Base-by-base conservation (phyloP, 1,284 basidiomycete species). In the Clitocybe nebularis region DNA sequence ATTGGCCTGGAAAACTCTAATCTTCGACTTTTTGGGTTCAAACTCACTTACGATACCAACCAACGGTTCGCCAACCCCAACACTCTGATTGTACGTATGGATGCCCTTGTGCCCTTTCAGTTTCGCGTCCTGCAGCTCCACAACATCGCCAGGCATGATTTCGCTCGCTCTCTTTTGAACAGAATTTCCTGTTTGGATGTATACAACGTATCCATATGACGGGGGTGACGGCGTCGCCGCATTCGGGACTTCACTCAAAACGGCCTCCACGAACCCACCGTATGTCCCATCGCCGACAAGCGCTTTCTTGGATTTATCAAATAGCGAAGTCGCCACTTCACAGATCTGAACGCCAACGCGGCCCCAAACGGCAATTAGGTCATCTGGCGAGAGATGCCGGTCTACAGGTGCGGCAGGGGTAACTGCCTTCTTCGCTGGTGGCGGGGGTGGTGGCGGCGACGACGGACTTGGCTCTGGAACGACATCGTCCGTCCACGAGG, bases 61-160 rank as follows among this genome's bases (percentile, higher is more conserved):
- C 6, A 89, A 57, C 3, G 82, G 78, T 43, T 81, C 77, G n/a
- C 72, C 76, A 2, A 72, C 75, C 3, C 82, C 78, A 3, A 81
- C 73, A 58, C 68, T 66, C 70, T 77, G 76, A 45, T 71, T 74
- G 59, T 95, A 94, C 36, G 74, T 69, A 37, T 84, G 77, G 39
- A 95, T 61, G 0, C 84, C 81, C 62, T 92, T 94, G 58, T 92
- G 87, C 0, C 93, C 93, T 60, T 92, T 93, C 55, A 97, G 71
- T 59, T 80, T 84, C 40, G 87, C 89, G 41, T 90, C 87, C 42
- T 74, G 67, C 51, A 94, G 65, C 39, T 80, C 75, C 29, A 92
- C 72, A 4, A 96, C 66, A 63, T 96, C 93, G 1, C 93, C 93
- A 0, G 90, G 84, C 68, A 90, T 74, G 44, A 92, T 86, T 41